Evolutionary conservation across 1,284 basidiomycete species (phyloP).

Genomic region (Ganoderma meredithae): DNA sequence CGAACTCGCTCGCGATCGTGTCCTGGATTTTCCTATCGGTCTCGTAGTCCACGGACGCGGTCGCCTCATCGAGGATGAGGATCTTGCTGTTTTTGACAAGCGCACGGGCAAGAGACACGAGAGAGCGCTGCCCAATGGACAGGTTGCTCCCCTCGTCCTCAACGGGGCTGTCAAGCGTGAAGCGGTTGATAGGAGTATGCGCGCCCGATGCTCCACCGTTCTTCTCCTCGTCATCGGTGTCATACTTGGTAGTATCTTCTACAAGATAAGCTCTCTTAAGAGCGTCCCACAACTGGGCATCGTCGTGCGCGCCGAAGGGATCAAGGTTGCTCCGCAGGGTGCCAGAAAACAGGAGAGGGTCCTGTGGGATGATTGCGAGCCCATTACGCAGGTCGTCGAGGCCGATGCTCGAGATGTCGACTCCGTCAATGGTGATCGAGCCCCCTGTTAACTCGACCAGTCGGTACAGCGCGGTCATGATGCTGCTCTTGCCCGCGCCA

Average conservation of each 20-base stretch:
- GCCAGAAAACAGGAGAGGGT: slow-evolving; percentile 67
- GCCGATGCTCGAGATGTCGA: slow-evolving; percentile 74
- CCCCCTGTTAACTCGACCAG: slow-evolving; percentile 71
- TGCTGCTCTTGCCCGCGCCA: slow-evolving; percentile 79
- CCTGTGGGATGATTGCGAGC: slow-evolving; percentile 90
- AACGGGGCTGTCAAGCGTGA: slow-evolving; percentile 82
- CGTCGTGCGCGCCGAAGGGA: slow-evolving; percentile 81
- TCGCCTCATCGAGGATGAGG: slow-evolving; percentile 83
- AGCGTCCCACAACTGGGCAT: slow-evolving; percentile 83
- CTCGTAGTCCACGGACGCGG: slow-evolving; percentile 81
- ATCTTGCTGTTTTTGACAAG: slow-evolving; percentile 81
- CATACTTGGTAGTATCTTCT: slow-evolving; percentile 44
- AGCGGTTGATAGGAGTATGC: slow-evolving; percentile 44
- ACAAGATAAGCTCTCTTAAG: slow-evolving; percentile 82
- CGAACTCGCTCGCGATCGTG: slow-evolving; percentile 87
- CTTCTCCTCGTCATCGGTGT: background rate
- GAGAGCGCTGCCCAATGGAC: slow-evolving; percentile 59
- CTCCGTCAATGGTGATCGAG: slow-evolving; percentile 67
- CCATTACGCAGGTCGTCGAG: slow-evolving; percentile 67
- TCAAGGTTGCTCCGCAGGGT: slow-evolving; percentile 85
- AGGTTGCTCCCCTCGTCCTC: slow-evolving; percentile 90
- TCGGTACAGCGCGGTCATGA: slow-evolving; percentile 54
- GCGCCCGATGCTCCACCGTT: slow-evolving; percentile 33
- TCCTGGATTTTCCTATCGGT: slow-evolving; percentile 87
- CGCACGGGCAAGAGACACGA: slow-evolving; percentile 85